These are phyloP conservation scores for Cladorrhinum sp. DNA, from an alignment of 2,329 filamentous ascomycete genomes.

Conservation along the genomic window DNA sequence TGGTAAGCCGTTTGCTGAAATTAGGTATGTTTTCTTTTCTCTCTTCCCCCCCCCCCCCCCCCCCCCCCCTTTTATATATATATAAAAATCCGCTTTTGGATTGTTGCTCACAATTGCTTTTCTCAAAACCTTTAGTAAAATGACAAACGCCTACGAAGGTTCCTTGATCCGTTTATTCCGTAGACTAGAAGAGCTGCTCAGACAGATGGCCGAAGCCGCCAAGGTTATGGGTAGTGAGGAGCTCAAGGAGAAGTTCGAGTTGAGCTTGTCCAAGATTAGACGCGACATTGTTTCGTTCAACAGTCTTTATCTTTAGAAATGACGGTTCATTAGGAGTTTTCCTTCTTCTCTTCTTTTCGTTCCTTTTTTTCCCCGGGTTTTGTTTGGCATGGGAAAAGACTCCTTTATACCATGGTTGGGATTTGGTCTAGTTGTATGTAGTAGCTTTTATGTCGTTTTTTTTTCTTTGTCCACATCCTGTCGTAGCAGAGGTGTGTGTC, in stretches of 20 bases:
- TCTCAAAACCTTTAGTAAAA: constrained; percentile 62
- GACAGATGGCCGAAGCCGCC: constrained; percentile 91
- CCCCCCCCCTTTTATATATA: neutral
- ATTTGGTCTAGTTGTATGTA: too few species aligned
- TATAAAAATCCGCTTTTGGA: too few species aligned
- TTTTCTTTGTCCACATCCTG: too few species aligned
- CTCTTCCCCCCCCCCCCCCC: neutral
- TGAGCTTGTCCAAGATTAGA: constrained; percentile 78
- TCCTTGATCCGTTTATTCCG: constrained; percentile 95
- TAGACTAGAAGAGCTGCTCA: constrained; percentile 85
- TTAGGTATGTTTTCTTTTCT: constrained; percentile 66
- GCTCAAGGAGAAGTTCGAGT: constrained; percentile 86
- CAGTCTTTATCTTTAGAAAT: constrained; percentile 29
- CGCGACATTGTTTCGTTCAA: constrained; percentile 72
- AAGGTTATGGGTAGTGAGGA: constrained; percentile 99
- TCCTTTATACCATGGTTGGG: too few species aligned
- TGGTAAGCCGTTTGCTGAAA: constrained; percentile 84
- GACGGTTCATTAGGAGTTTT: too few species aligned
- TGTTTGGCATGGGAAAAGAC: too few species aligned
- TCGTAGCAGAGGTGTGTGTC: too few species aligned
- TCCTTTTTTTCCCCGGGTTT: too few species aligned
- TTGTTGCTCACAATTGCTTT: neutral
- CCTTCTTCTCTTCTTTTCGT: too few species aligned
- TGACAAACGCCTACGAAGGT: constrained; percentile 98
- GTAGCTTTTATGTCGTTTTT: too few species aligned